Evolutionary conservation across 495 filamentous ascomycete species (phyloP), one percentile per base, ranked within the genome.

Genomic region (Massariosphaeria phaeospora): DNA sequence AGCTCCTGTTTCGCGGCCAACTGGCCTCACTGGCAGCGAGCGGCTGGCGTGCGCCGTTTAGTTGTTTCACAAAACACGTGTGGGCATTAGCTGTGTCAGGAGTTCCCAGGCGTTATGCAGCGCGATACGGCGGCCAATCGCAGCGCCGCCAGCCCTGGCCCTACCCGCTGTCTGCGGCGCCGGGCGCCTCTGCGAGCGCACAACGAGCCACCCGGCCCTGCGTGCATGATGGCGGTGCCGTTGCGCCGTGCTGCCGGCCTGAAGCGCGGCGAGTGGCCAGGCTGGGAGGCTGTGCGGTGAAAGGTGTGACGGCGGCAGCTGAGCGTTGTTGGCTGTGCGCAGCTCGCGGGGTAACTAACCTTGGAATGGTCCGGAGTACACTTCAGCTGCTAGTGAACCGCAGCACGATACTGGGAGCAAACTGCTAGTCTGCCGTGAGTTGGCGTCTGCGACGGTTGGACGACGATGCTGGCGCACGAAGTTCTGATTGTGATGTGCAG

Each of bases 61-160:
- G 24, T 18, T 53, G 56, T 59, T 58, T 53, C 56, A 43, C 54
- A 49, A 59, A 59, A 59, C 48, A 35, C 33, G 31, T 8, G 56
- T 59, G 56, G 48, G 31, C 29, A 33, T 43, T 53, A 53, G 56
- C 23, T 7, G 56, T 36, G 56, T 59, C 49, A 59, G 49, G n/a
- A 53, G 2, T 15, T 15, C 8, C 9, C 13, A 25, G 24, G 34
- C 34, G 27, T 48, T 13, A 23, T 41, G 48, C 35, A 42, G 11
- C 7, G 48, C 23, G 2, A 1, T 3, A 4, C 18, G 33, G 35
- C 27, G 36, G 11, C 48, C 56, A 46, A 53, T 53, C 6, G 49
- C 15, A 11, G 2, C 8, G 13, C 7, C 1, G 8, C 11, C 12
- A 24, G 31, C 12, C 55, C 48, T 48, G 29, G 48, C 47, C 33